Base-by-base conservation (phyloP, 1,139 yeast species). In the Candida pseudoviswanathii region DNA sequence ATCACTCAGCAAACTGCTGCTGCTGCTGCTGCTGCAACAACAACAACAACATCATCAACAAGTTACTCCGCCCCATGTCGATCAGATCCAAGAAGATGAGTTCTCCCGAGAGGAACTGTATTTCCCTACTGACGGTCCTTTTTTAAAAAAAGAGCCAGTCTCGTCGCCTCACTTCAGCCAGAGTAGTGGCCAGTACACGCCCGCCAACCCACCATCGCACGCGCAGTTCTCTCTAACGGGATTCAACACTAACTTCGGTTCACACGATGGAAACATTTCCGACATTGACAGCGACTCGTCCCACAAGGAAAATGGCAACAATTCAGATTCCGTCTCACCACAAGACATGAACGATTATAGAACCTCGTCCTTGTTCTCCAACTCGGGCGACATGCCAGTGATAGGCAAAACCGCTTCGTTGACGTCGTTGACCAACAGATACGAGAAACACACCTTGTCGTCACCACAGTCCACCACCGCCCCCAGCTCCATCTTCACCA, bases 371-470 rank as follows among this genome's bases (percentile, higher is more conserved):
- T 46, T 51, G 32, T 51, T 51, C 33, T 43, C 52, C 25, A 41
- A 50, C 41, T 43, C 40, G 21, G 21, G 21, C n/a, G 52, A 51
- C n/a, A 32, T 44, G 11, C 54, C 53, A 16, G 27, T 43, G 10
- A 33, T 53, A 38, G 50, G 53, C 27, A 54, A 53, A 51, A 48
- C 51, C 40, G 46, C 58, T 44, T 50, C 59, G 44, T 36, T 52
- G 45, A 34, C 59, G 40, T 47, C 63, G 44, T 45, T 71, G 32
- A 64, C 72, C 2, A 60, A 63, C 45, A 65, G 63, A 42, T 59
- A 67, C 46, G 75, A 71, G 47, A 58, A 52, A 36, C 72, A 68
- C 42, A 62, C 58, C 5, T 53, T 68, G 24, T 54, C 62, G 26
- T 67, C 73, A 4, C 71, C 72, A 9, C 52, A 54, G 16, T 31